Evolutionary conservation across 2,329 filamentous ascomycete genomes (phyloP).

Genomic region (Ciborinia camelliae): DNA sequence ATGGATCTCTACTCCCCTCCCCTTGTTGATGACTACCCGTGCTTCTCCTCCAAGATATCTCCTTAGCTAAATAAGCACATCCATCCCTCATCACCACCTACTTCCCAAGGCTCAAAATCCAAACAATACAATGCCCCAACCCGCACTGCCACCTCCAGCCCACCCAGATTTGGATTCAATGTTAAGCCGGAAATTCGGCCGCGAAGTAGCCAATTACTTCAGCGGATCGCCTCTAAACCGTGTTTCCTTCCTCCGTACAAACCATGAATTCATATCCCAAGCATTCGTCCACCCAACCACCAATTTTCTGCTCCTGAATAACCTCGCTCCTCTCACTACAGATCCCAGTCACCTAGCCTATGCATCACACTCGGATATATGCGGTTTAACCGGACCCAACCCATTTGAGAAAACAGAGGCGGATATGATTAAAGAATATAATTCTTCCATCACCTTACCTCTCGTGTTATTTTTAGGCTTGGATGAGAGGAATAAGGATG

Average conservation of each 20-base stretch:
- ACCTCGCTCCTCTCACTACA: constrained; percentile 67
- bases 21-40: neutral
- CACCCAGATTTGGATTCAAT: constrained; percentile 45
- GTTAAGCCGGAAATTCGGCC: constrained; percentile 74
- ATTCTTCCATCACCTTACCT: constrained; percentile 65
- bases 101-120: neutral
- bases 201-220: constrained; percentile 81
- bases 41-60: neutral
- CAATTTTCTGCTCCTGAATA: constrained; percentile 73
- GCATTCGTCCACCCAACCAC: constrained; percentile 65
- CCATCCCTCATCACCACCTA: neutral
- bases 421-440: constrained; percentile 67
- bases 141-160: constrained; percentile 35
- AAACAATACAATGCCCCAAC: constrained; percentile 35
- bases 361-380: constrained; percentile 65
- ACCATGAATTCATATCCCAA: constrained; percentile 65
- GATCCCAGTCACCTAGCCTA: constrained; percentile 62
- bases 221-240: constrained; percentile 74
- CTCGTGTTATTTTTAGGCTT: constrained; percentile 82
- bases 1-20: neutral
- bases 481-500: constrained; percentile 57
- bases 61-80: neutral
- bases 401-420: constrained; percentile 71
- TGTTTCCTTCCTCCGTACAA: constrained; percentile 70
- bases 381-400: constrained; percentile 65